Base-by-base conservation (phyloP, 75 land plant genomes). In the Azolla pinnata region DNA sequence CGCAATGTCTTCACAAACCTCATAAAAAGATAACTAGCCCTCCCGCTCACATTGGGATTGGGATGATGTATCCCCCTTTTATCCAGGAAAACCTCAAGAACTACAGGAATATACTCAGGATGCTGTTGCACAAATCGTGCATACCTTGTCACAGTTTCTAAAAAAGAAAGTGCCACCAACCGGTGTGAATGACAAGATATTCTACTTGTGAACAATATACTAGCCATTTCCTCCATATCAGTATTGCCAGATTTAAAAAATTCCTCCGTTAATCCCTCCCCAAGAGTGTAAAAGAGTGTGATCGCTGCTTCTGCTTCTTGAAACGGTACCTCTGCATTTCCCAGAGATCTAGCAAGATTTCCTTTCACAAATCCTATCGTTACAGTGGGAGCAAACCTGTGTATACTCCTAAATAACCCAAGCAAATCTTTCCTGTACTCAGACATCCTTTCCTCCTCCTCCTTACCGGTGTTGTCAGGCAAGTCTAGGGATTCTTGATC, bases 21-120 rank as follows among this genome's bases (percentile, higher is more conserved):
- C 96, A 85, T 89, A 68, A 95, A 95, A 33, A 95, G 78, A 70
- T 95, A 89, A 72, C 88, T 89, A 31, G 99, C 99, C 61, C 96
- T 60, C 0, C 79, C 58, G 44, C 96, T 83, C n/a, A 95, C 99
- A 77, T 81, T 63, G 29, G 73, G 63, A 38, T 95, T 95, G 10
- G 90, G 74, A 72, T 95, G 90, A 66, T 81, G 96, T 45, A 95
- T 83, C 9, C 99, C 99, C 57, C 99, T 83, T 24, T 77, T 81
- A 76, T 95, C 99, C 62, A 95, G 74, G 82, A 86, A 95, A 2
- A 81, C 90, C 44, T 74, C 65, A 24, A 95, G 62, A 32, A 83
- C 77, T 35, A 69, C 26, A 48, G 90, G 99, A 27, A 90, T 77
- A 61, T 79, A 89, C 44, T 89, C 82, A 2, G 54, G 58, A 62